phyloP scores from a whole-genome alignment of 164 flowering plant species.

The Macadamia tetraphylla region DNA sequence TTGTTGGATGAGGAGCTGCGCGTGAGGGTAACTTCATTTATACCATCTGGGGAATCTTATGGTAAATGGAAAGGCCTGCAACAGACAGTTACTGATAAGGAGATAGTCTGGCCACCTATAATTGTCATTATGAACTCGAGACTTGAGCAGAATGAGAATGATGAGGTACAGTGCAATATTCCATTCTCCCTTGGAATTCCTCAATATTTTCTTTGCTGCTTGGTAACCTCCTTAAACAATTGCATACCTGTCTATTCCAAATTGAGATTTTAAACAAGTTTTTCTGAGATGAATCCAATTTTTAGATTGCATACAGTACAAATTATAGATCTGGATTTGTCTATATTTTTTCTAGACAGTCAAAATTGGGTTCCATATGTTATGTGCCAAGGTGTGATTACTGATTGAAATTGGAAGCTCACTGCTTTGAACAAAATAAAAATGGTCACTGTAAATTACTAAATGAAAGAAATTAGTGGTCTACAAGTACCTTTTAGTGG shows the following conservation, averaged over 20 bases:
- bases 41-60: slow-evolving; percentile 64
- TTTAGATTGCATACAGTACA: too few species aligned
- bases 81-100: slow-evolving; percentile 41
- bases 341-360: too few species aligned
- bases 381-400: too few species aligned
- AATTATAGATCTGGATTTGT: too few species aligned
- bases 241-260: neutral
- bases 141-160: slow-evolving; percentile 69
- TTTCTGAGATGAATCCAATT: too few species aligned
- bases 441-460: too few species aligned
- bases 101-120: slow-evolving; percentile 97
- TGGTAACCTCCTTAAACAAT: neutral
- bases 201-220: neutral
- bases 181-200: neutral
- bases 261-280: too few species aligned
- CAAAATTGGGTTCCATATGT: too few species aligned
- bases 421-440: too few species aligned
- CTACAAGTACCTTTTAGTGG: too few species aligned
- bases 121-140: slow-evolving; percentile 73
- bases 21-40: slow-evolving; percentile 55
- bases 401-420: too few species aligned
- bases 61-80: slow-evolving; percentile 75
- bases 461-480: too few species aligned
- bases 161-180: slow-evolving; percentile 44
- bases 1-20: slow-evolving; percentile 71